Conservation (phyloP, 2,329 filamentous ascomycete species). For the Septoria linicola region DNA sequence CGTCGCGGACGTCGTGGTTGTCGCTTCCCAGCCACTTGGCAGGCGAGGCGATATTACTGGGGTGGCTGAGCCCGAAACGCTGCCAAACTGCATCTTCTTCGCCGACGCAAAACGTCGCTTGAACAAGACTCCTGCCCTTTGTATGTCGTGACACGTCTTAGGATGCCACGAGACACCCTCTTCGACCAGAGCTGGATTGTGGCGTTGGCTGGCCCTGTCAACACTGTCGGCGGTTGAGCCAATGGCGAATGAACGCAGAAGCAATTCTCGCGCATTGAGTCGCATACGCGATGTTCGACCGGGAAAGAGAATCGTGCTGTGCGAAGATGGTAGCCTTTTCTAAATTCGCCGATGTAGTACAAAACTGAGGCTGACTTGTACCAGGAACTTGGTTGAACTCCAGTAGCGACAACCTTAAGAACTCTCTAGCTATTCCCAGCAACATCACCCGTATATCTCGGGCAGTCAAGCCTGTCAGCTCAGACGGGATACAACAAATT, state of each 20-base stretch:
- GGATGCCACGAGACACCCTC: conserved; percentile 15
- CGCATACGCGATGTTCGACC: conserved; percentile 16
- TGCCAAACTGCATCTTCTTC: conserved; percentile 10
- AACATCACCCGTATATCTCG: conserved; percentile 52
- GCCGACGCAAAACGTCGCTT: background rate
- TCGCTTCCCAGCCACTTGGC: conserved; percentile 3
- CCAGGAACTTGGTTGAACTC: conserved; percentile 51
- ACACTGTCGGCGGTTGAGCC: conserved; percentile 17
- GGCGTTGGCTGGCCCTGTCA: conserved; percentile 22
- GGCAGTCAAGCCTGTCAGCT: conserved; percentile 50
- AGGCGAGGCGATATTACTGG: background rate
- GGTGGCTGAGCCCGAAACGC: conserved; percentile 8
- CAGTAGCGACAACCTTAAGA: conserved; percentile 48
- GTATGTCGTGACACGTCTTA: background rate
- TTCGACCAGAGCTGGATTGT: conserved; percentile 7
- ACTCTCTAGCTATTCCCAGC: conserved; percentile 46
- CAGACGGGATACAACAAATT: conserved; percentile 51
- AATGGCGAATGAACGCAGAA: conserved; percentile 6
- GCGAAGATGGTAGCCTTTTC: conserved; percentile 30
- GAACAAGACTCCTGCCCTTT: background rate
- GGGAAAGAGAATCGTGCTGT: conserved; percentile 30
- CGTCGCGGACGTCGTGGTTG: background rate
- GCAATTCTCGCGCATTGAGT: conserved; percentile 14
- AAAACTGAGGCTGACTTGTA: conserved; percentile 7
- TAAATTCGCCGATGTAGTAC: background rate